Evolutionary conservation across 148 eudicot genomes (phyloP), one percentile per base, ranked within the genome.

Genomic region (Chenopodium quinoa): DNA sequence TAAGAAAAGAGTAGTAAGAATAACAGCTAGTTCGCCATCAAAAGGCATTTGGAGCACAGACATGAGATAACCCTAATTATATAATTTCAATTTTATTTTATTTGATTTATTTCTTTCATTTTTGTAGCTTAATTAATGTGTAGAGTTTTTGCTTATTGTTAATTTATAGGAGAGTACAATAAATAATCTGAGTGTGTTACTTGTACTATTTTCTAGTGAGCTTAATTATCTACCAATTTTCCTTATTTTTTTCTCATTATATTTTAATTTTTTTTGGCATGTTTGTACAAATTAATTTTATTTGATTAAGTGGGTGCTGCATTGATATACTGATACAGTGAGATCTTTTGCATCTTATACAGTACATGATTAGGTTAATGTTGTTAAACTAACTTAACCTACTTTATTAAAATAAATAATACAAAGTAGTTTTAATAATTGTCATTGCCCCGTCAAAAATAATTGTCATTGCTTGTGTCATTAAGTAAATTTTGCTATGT

Each of bases 11-110:
- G 89, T 88, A 77, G 91, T 94, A 9, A 91, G 86, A 77, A 85
- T 92, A 16, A 91, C 66, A 20, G 25, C 89, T 1, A 73, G 85
- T 83, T 82, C 91, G 48, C 82, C 92, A 19, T 54, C 91, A 7
- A 91, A 89, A 84, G 93, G 91, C 65, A 76, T 92, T 78, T 94
- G 93, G 94, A 89, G 81, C 83, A 82, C 85, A 83, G 79, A 84
- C 50, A 83, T 84, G 84, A 86, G 82, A 78, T 87, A 75, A 44
- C 71, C 9, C 27, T 44, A 19, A 5, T 76, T 22, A 40, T 40
- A 40, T 40, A 40, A 4, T 40, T 40, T 40, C 44, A 5, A 5
- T 5, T 40, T 40, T 3, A 40, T 5, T 40, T 40, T 40, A 40
- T 40, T 40, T 40, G 8, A 40, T 40, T 56, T 25, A n/a, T 11